These are phyloP conservation scores for Pisolithus sp. DNA, from an alignment of 768 basidiomycete genomes.

Conservation along the genomic window DNA sequence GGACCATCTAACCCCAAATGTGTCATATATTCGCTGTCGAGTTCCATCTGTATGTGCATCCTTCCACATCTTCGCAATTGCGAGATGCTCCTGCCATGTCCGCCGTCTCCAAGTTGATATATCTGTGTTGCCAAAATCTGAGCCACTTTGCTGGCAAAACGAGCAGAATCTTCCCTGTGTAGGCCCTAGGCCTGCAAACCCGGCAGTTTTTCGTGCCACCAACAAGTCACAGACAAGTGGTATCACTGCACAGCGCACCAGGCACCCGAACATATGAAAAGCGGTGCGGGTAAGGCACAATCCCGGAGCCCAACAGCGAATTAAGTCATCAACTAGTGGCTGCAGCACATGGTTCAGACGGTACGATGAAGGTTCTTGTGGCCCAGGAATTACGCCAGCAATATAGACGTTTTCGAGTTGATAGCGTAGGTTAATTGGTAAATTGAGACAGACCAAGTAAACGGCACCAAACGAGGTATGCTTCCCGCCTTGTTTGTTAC, in stretches of 20 bases:
- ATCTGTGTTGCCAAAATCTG: constrained; percentile 17
- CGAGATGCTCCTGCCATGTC: constrained; percentile 10
- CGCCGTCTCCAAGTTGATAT: constrained; percentile 10
- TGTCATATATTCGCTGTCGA: constrained; percentile 6
- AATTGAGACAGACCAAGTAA: constrained; percentile 31
- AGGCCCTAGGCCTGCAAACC: constrained; percentile 13
- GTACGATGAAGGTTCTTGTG: constrained; percentile 20
- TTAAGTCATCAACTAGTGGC: constrained; percentile 33
- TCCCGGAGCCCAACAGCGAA: constrained; percentile 29
- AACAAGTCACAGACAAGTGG: constrained; percentile 21
- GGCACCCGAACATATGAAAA: constrained; percentile 17
- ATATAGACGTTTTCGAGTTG: constrained; percentile 32
- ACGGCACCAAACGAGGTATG: constrained; percentile 20
- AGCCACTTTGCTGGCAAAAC: constrained; percentile 14
- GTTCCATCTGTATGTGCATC: constrained; percentile 9
- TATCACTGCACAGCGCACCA: constrained; percentile 23
- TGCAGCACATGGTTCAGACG: constrained; percentile 34
- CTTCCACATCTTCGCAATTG: constrained; percentile 14
- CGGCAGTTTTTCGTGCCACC: constrained; percentile 17
- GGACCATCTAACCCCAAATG: constrained; percentile 24
- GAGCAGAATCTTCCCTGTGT: constrained; percentile 14
- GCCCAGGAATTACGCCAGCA: constrained; percentile 11
- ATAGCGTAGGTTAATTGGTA: constrained; percentile 17
- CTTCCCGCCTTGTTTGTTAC: constrained; percentile 29
- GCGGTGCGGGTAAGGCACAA: constrained; percentile 22